A percentile compares a stretch with the other conserved stretches of the same genome.
Conservation (phyloP, 108 stramenopile genomes). For the Aurantiochytrium sp. region DNA sequence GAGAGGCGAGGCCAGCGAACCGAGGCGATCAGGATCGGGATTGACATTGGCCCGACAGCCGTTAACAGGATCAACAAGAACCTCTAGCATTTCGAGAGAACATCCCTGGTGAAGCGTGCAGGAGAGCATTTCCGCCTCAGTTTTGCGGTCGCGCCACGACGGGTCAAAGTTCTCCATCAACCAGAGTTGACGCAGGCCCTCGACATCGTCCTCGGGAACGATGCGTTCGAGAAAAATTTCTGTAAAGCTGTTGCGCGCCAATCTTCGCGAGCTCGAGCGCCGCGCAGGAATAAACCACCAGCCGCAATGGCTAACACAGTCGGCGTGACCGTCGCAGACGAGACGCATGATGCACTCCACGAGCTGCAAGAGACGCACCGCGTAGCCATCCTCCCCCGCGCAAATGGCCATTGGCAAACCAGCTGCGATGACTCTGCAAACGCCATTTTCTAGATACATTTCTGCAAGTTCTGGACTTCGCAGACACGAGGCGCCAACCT, state of each 20-base stretch:
- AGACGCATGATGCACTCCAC: constrained; percentile 1
- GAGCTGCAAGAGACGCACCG: neutral
- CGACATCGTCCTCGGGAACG: neutral
- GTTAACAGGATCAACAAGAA: neutral
- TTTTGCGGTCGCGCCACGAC: neutral
- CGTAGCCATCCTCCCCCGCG: neutral
- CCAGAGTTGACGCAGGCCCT: neutral
- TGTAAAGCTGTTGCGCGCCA: neutral
- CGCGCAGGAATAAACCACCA: constrained; percentile 15
- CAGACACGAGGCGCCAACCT: neutral
- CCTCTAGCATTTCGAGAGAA: neutral
- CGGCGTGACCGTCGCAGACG: neutral
- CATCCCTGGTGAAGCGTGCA: neutral
- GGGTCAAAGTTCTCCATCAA: constrained; percentile 3
- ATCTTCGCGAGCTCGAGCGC: neutral
- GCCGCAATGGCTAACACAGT: neutral
- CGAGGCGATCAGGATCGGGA: constrained; percentile 6
- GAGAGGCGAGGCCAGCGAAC: neutral
- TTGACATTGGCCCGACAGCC: constrained; percentile 10
- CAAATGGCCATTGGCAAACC: constrained; percentile 3
- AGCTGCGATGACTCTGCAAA: neutral
- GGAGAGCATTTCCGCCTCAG: neutral
- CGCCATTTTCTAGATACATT: neutral
- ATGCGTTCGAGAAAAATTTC: neutral
- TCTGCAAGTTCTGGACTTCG: neutral